Conservation (phyloP, 306 rosid genomes). For the Boehmeria nivea region DNA sequence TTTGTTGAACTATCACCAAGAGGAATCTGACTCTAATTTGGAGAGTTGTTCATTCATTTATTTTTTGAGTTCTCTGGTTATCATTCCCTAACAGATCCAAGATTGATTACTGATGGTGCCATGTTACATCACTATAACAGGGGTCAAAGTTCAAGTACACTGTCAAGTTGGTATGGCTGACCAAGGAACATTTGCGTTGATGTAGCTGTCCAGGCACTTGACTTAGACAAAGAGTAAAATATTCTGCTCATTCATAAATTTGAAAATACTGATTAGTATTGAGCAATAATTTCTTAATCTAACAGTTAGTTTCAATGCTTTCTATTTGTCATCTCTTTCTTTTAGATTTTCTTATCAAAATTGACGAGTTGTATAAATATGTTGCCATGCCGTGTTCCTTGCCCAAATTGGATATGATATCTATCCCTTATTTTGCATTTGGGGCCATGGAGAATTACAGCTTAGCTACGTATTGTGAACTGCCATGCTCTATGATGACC, state of each 20-base stretch:
- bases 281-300: too few relatives aligned
- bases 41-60: too few relatives aligned
- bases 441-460: conserved; percentile 79
- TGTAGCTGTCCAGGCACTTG: conserved; percentile 47
- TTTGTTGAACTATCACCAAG: neutral
- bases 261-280: too few relatives aligned
- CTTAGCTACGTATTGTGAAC: conserved; percentile 49
- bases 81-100: too few relatives aligned
- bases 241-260: too few relatives aligned
- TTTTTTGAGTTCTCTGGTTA: neutral
- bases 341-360: too few relatives aligned
- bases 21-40: too few relatives aligned
- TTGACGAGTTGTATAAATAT: conserved; percentile 38
- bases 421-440: conserved; percentile 47
- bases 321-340: too few relatives aligned
- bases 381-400: conserved; percentile 46
- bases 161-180: conserved; percentile 53
- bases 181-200: conserved; percentile 45
- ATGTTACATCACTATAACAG: conserved; percentile 38
- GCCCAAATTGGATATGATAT: conserved; percentile 61
- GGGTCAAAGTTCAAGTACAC: conserved; percentile 41
- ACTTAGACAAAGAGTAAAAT: conserved; percentile 41
- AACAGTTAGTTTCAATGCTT: too few relatives aligned
- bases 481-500: conserved; percentile 40
- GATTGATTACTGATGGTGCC: too few relatives aligned